These are phyloP conservation scores for Plantago lanceolata DNA, from an alignment of 305 asterid species.

Conservation along the genomic window DNA sequence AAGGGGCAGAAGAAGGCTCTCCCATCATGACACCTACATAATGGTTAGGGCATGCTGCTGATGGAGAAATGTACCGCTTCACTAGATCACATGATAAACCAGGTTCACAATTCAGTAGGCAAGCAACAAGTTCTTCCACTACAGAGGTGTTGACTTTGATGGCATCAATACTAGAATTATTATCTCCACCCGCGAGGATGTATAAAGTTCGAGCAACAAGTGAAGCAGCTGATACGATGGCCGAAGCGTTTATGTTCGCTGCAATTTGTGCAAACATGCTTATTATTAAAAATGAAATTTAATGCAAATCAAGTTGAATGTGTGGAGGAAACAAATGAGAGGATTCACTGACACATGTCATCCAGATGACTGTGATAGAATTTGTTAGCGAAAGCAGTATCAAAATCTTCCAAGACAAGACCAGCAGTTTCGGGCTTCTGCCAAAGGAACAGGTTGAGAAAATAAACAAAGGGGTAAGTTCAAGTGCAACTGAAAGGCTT, in stretches of 20 bases:
- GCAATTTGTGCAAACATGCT: constrained; percentile 33
- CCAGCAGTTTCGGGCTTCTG: constrained; percentile 84
- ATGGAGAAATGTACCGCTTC: constrained; percentile 70
- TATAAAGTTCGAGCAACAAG: constrained; percentile 82
- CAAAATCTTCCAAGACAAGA: constrained; percentile 87
- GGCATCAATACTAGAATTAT: constrained; percentile 36
- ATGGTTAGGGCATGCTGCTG: constrained; percentile 71
- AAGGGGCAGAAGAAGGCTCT: constrained; percentile 63
- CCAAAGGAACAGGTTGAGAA: constrained; percentile 26
- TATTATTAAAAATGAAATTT: constrained; percentile 22
- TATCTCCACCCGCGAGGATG: constrained; percentile 66
- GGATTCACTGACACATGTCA: constrained; percentile 65
- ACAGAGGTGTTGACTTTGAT: constrained; percentile 63
- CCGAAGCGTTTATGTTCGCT: constrained; percentile 79
- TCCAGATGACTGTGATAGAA: constrained; percentile 97
- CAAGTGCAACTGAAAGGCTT: constrained; percentile 7
- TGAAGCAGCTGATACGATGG: constrained; percentile 83
- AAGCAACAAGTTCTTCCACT: constrained; percentile 72
- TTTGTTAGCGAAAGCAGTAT: constrained; percentile 69
- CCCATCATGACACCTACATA: constrained; percentile 82
- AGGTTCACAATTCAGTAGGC: constrained; percentile 78
- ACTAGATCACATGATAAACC: constrained; percentile 76
- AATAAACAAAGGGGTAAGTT: constrained; percentile 21
- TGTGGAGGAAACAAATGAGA: background rate
- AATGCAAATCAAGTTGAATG: background rate